Evolutionary conservation across 202 grass and related monocot genomes (phyloP), one percentile per base, ranked within the genome.

Genomic region (Eragrostis tef): DNA sequence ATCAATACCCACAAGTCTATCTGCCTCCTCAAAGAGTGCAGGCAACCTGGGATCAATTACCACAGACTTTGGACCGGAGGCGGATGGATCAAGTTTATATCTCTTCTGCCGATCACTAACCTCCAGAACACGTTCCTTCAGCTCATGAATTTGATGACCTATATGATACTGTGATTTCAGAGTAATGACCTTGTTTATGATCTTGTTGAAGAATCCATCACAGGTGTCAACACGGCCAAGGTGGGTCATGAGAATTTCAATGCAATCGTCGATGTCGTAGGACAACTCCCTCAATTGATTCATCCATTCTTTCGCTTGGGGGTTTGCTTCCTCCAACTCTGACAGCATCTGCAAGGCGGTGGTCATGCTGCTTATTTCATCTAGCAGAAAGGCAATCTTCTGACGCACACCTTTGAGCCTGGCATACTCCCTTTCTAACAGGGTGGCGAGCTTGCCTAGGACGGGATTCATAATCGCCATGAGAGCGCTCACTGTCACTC

Each of bases 261-360:
- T 45, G 39, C 77, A 67, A 7, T 86, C 76, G 13, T 86, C 69
- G 0, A 67, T n/a, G 3, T 86, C 84, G 16, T 86, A 86, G 12
- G 77, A 80, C 2, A 86, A 68, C 84, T 86, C 84, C 6, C 77
- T 64, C 81, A 84, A 11, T 25, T 79, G 76, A 39, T 19, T 8
- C 47, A 64, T 79, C 76, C 76, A 67, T 2, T 79, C 76, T 19
- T 53, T 67, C 1, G 66, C 27, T 52, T 66, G 27, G 0, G 7
- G 7, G 46, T 8, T 50, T 39, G 19, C 44, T 58, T 85, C 83
- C 11, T 79, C 67, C 0, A 34, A 22, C 5, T 57, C 45, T 0
- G 67, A 26, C 1, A 72, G 15, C 46, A 63, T 53, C 67, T 65
- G 11, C 5, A 86, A 16, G 1, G 58, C 11, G 4, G 67, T 45